Conservation (phyloP, 805 yeast species). For the Starmerella vaccinii region DNA sequence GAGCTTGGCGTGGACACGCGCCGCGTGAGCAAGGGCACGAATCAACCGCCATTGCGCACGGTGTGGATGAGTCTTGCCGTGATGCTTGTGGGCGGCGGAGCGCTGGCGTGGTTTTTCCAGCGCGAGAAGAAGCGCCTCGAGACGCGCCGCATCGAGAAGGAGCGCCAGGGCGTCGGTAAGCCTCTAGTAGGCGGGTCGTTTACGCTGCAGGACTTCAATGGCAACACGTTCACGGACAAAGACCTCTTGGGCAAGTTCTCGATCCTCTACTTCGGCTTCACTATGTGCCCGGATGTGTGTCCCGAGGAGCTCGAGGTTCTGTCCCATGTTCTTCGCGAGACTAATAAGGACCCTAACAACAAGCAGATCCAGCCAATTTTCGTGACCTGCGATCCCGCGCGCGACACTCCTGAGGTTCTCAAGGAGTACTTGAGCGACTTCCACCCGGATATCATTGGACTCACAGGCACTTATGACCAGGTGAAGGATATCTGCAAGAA, state of each 20-base stretch:
- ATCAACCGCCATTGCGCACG: slow-evolving; percentile 38
- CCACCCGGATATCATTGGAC: slow-evolving; percentile 79
- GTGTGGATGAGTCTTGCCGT: slow-evolving; percentile 68
- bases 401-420: slow-evolving; percentile 80
- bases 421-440: slow-evolving; percentile 78
- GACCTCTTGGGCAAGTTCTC: slow-evolving; percentile 71
- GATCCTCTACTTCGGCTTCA: slow-evolving; percentile 87
- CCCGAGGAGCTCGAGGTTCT: slow-evolving; percentile 95
- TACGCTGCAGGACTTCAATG: slow-evolving; percentile 57
- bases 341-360: slow-evolving; percentile 36
- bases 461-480: slow-evolving; percentile 83
- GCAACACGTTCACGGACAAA: slow-evolving; percentile 64
- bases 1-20: slow-evolving; percentile 56
- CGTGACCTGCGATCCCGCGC: slow-evolving; percentile 93
- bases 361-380: slow-evolving; percentile 64
- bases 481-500: slow-evolving; percentile 78
- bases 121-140: slow-evolving; percentile 67
- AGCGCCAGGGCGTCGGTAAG: slow-evolving; percentile 79
- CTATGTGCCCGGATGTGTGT: slow-evolving; percentile 97
- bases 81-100: slow-evolving; percentile 60
- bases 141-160: slow-evolving; percentile 68
- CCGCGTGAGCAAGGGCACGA: slow-evolving; percentile 32
- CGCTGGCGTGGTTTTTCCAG: slow-evolving; percentile 58
- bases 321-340: slow-evolving; percentile 56
- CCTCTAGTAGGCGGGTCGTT: slow-evolving; percentile 92